These are phyloP conservation scores for Torulaspora maleeae DNA, from an alignment of 805 yeast species.

Conservation along the genomic window DNA sequence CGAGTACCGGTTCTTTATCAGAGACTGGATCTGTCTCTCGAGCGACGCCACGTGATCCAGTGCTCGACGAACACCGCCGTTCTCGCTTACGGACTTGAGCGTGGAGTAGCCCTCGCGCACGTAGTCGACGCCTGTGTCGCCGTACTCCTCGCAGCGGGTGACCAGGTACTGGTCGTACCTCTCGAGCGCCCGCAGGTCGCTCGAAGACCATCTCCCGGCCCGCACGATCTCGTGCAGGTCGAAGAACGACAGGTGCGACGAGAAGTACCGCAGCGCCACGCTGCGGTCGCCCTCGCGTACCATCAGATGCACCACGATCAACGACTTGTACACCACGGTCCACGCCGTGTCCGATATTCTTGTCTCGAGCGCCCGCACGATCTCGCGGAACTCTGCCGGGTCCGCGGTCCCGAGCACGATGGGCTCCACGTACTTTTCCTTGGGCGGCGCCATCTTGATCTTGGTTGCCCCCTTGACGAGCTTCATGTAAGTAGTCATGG, in stretches of 20 bases:
- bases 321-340: slow-evolving; percentile 84
- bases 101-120: slow-evolving; percentile 62
- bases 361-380: slow-evolving; percentile 57
- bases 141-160: slow-evolving; percentile 64
- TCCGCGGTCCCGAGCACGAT: slow-evolving; percentile 51
- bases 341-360: slow-evolving; percentile 79
- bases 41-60: slow-evolving; percentile 78
- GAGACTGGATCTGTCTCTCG: slow-evolving; percentile 70
- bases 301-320: slow-evolving; percentile 84
- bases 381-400: slow-evolving; percentile 51
- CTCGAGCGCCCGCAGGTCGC: slow-evolving; percentile 53
- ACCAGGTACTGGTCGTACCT: slow-evolving; percentile 70
- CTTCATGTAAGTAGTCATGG: slow-evolving; percentile 62
- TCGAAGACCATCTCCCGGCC: slow-evolving; percentile 34
- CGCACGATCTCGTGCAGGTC: slow-evolving; percentile 38
- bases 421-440: slow-evolving; percentile 92
- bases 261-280: slow-evolving; percentile 59
- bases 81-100: slow-evolving; percentile 45
- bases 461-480: slow-evolving; percentile 76
- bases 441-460: slow-evolving; percentile 92
- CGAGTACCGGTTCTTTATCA: slow-evolving; percentile 67
- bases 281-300: slow-evolving; percentile 85
- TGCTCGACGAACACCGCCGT: slow-evolving; percentile 71
- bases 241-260: slow-evolving; percentile 48
- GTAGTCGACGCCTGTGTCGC: slow-evolving; percentile 62